Base-by-base conservation (phyloP, 2,329 filamentous ascomycete genomes). In the Penicillium psychrosexuale region DNA sequence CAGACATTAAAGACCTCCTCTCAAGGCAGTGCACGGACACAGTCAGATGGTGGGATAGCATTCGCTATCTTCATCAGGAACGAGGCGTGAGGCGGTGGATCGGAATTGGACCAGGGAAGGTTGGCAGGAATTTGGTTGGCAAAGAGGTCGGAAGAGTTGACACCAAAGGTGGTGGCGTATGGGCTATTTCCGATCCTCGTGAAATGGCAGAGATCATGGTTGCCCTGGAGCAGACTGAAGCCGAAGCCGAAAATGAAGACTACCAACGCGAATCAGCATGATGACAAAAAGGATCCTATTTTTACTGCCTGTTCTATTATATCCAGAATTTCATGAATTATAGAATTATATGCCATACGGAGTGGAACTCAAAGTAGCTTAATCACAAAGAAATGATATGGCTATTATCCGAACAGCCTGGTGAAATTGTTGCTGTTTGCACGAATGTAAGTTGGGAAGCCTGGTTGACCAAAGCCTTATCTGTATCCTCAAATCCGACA, bases 1-100 rank as follows among this genome's bases (percentile, higher is more conserved):
- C 84, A 38, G 84, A 95, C 60, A 77, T 97, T 31, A 90, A 90
- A 69, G 86, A 95, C 59, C 75, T 95, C 43, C 77, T 96, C 47
- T 87, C 91, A 1, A 78, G 90, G 46, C 88, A 91, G 67, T 92
- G 89, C 58, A 85, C 94, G n/a, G 91, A 96, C 76, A 97, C 92
- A 30, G 91, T 97, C 39, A 82, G 84, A 56, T 97, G 93, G 93
- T 96, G 92, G 86, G 90, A 95, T 63, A 94, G 90, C 66, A 92
- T 97, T 66, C 86, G 85, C 62, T 96, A 95, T 68, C 77, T 97
- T 47, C 90, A 97, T 70, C 86, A 94, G 69, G 85, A 94, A 65
- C 83, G 87, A 67, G 87, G 87, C 59, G 89, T 96, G 17, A 81
- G 86, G 65, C 80, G 92, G 53, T 97, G 93, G 88, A 83, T 97